Conservation (phyloP, 108 stramenopile genomes). For the Mayamaea pseudoterrestris region DNA sequence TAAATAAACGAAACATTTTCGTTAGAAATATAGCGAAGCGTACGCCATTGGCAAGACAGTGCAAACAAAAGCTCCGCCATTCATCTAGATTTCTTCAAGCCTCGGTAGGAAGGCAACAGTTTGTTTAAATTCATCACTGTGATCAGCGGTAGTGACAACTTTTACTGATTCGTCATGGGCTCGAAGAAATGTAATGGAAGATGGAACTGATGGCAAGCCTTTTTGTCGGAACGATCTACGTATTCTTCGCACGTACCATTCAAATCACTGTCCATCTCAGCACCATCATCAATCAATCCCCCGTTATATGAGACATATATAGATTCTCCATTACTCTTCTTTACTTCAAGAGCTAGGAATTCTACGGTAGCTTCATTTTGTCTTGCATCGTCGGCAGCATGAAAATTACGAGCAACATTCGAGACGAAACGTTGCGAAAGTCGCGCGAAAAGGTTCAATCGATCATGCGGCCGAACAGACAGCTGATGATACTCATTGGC, state of each 20-base stretch:
- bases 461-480: too few relatives aligned
- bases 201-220: conserved; percentile 2
- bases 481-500: too few relatives aligned
- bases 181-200: not conserved
- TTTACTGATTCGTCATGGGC: conserved; percentile 39
- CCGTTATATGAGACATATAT: conserved; percentile 63
- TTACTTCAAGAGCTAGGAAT: conserved; percentile 6
- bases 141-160: conserved; percentile 32
- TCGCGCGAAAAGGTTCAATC: conserved; percentile 2
- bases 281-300: conserved; percentile 15
- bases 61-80: conserved; percentile 4
- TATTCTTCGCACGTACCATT: not conserved
- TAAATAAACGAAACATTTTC: conserved; percentile 13
- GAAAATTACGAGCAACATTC: not conserved
- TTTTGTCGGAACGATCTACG: not conserved
- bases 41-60: not conserved
- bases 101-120: conserved; percentile 56
- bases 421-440: not conserved
- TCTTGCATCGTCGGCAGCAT: too few relatives aligned
- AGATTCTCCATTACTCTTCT: conserved; percentile 7
- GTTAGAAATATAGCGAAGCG: not conserved
- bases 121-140: conserved; percentile 16
- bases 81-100: not conserved
- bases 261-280: conserved; percentile 2
- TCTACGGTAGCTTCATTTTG: not conserved